Evolutionary conservation across 108 stramenopile genomes (phyloP).

Genomic region (Cyclotella sp.): DNA sequence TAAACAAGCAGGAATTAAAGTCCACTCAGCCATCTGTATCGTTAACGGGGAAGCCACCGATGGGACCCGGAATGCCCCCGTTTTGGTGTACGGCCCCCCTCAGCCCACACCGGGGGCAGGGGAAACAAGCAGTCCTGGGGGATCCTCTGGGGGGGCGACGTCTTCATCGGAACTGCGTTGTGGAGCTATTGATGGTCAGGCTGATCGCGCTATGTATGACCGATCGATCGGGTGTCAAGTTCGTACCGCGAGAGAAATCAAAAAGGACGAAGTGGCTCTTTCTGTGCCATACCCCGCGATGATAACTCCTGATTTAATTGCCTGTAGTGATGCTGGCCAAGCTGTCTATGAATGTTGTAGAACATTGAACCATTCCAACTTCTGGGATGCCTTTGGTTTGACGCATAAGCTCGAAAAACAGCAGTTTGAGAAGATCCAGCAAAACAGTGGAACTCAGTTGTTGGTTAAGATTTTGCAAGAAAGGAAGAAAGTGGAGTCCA

Average conservation of each 20-base stretch:
- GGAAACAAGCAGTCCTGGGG: not conserved
- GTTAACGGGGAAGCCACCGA: conserved; percentile 91
- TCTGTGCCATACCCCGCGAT: conserved; percentile 75
- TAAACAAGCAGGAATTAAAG: conserved; percentile 63
- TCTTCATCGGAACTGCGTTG: conserved; percentile 52
- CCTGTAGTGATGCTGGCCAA: conserved; percentile 84
- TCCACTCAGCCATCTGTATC: conserved; percentile 79
- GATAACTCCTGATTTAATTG: conserved; percentile 86
- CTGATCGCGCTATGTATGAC: conserved; percentile 81
- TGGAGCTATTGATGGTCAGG: conserved; percentile 71
- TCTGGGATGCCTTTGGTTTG: conserved; percentile 84
- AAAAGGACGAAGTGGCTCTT: conserved; percentile 80
- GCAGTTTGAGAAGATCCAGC: conserved; percentile 57
- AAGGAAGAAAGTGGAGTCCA: conserved; percentile 77
- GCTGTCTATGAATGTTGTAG: conserved; percentile 80
- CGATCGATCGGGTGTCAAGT: conserved; percentile 89
- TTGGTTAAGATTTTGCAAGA: conserved; percentile 89
- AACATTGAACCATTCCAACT: conserved; percentile 11
- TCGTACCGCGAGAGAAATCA: conserved; percentile 72
- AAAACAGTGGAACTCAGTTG: conserved; percentile 74
- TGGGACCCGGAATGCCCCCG: conserved; percentile 86
- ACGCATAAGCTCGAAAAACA: conserved; percentile 58
- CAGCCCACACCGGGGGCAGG: conserved; percentile 40
- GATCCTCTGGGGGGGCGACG: conserved; percentile 6
- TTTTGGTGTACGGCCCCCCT: conserved; percentile 59